Conservation (phyloP, 371 early-diverging fungal species). For the Apophysomyces elegans region DNA sequence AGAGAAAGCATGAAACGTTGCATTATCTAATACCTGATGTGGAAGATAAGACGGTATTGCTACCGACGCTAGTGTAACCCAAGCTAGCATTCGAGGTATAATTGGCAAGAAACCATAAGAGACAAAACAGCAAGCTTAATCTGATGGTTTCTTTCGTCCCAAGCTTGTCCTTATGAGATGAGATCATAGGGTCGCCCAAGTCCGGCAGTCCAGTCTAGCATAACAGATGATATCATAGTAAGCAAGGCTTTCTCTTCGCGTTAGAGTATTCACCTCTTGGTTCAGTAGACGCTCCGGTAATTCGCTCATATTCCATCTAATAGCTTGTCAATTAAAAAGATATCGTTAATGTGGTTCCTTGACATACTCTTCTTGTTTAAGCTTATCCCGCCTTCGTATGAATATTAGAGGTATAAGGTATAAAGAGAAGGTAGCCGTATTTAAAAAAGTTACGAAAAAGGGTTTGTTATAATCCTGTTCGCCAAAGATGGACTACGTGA, state of each 20-base stretch:
- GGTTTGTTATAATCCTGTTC: constrained; percentile 62
- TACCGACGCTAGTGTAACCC: constrained; percentile 82
- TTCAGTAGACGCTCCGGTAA: not conserved
- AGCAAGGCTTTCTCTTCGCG: not conserved
- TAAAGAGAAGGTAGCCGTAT: constrained; percentile 65
- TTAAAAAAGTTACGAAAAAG: constrained; percentile 70
- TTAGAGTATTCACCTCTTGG: not conserved
- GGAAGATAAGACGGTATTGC: constrained; percentile 73
- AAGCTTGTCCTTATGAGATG: constrained; percentile 1
- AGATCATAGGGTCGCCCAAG: not conserved
- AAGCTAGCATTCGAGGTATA: constrained; percentile 77
- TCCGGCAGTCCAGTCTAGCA: not conserved
- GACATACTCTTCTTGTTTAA: constrained; percentile 1
- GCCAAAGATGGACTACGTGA: constrained; percentile 53
- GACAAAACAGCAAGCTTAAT: constrained; percentile 72
- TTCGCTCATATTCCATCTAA: not conserved
- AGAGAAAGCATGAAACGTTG: not conserved
- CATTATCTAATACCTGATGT: constrained; percentile 45
- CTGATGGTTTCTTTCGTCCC: constrained; percentile 34
- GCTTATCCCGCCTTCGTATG: not conserved
- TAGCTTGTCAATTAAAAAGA: not conserved
- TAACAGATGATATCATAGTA: not conserved
- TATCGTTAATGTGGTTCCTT: not conserved
- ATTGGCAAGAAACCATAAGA: constrained; percentile 83
- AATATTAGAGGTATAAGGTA: constrained; percentile 44